Percentiles rank a stretch among this genome's conserved stretches.
These are phyloP conservation scores for Perkinsus marinus DNA, from an alignment of 169 alveolate species.

Conservation along the genomic window DNA sequence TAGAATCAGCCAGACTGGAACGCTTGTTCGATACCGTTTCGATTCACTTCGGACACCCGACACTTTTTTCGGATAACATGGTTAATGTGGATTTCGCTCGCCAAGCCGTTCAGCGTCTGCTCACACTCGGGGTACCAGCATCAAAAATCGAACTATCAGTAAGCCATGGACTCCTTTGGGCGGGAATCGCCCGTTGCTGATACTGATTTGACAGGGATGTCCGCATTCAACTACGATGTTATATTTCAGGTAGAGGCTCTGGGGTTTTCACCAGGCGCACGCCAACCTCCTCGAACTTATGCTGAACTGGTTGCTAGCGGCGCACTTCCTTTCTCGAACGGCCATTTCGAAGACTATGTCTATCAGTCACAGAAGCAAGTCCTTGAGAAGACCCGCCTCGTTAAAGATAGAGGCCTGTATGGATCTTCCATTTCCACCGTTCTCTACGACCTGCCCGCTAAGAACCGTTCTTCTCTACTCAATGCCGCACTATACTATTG, in stretches of 20 bases:
- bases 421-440: background rate
- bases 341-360: background rate
- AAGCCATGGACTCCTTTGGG: background rate
- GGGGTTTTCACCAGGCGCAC: background rate
- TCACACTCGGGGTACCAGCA: too few species aligned
- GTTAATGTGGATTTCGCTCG: too few species aligned
- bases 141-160: too few species aligned
- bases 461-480: background rate
- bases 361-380: background rate
- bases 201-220: too few species aligned
- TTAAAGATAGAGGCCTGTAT: background rate
- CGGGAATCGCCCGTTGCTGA: background rate
- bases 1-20: too few species aligned
- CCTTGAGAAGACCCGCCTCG: background rate
- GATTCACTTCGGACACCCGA: too few species aligned
- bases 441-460: background rate
- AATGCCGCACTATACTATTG: background rate
- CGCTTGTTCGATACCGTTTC: too few species aligned
- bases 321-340: background rate
- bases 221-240: too few species aligned
- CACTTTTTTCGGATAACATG: too few species aligned
- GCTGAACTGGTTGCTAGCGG: background rate
- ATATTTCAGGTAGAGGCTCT: background rate
- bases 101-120: too few species aligned
- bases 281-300: background rate